Conservation (phyloP, 2,329 filamentous ascomycete species). For the Monilinia vaccinii-corymbosi region DNA sequence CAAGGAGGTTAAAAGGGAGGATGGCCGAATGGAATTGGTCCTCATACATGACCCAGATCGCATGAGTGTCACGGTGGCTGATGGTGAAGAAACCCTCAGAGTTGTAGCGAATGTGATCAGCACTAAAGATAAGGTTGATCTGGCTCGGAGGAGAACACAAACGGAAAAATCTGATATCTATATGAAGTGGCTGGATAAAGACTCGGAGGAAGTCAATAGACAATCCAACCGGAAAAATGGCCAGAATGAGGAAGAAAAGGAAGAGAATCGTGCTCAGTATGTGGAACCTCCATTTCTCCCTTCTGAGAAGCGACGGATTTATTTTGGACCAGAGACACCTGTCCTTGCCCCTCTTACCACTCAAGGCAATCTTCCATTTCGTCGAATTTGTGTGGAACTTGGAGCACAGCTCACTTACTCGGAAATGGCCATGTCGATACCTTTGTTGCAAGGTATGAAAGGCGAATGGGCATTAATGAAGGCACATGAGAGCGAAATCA, state of each 20-base stretch:
- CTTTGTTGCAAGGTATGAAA: slow-evolving; percentile 81
- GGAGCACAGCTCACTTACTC: slow-evolving; percentile 93
- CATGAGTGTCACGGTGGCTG: slow-evolving; percentile 22
- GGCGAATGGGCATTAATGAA: slow-evolving; percentile 93
- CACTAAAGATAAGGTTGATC: slow-evolving; percentile 59
- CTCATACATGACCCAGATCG: slow-evolving; percentile 43
- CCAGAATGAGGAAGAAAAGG: slow-evolving; percentile 33
- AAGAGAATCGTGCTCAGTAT: slow-evolving; percentile 72
- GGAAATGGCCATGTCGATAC: slow-evolving; percentile 93
- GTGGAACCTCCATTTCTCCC: slow-evolving; percentile 80
- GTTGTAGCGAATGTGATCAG: slow-evolving; percentile 70
- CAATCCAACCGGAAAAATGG: slow-evolving; percentile 38
- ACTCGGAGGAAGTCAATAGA: slow-evolving; percentile 41
- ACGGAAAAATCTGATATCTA: slow-evolving; percentile 70
- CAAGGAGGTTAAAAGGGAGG: slow-evolving; percentile 64
- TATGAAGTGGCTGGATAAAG: slow-evolving; percentile 66
- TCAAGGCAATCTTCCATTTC: slow-evolving; percentile 92
- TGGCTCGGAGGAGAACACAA: slow-evolving; percentile 62
- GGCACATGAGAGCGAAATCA: slow-evolving; percentile 74
- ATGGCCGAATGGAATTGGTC: slow-evolving; percentile 75
- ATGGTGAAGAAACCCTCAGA: slow-evolving; percentile 39
- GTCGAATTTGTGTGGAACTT: slow-evolving; percentile 78
- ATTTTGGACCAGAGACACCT: slow-evolving; percentile 90
- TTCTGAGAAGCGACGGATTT: slow-evolving; percentile 87
- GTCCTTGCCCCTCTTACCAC: slow-evolving; percentile 92